These are phyloP conservation scores for Epichloe elymi DNA, from an alignment of 2,329 filamentous ascomycete species.

Conservation along the genomic window DNA sequence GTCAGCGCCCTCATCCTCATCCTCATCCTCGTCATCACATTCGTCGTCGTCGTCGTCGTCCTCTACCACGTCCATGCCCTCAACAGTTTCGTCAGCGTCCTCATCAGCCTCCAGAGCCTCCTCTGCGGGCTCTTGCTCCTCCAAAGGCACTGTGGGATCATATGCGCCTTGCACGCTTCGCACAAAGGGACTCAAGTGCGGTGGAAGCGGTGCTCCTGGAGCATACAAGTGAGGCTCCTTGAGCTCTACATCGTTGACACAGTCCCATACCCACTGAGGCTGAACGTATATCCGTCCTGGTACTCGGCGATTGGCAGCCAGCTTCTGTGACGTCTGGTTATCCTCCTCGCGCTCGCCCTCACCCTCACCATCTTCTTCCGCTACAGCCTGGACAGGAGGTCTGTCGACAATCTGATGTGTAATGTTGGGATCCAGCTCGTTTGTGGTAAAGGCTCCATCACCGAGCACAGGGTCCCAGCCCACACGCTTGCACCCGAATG, in stretches of 20 bases:
- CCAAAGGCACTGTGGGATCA: slow-evolving; percentile 75
- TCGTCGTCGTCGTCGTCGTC: slow-evolving; percentile 33
- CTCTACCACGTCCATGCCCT: slow-evolving; percentile 46
- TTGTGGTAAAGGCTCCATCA: slow-evolving; percentile 80
- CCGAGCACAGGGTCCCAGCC: slow-evolving; percentile 89
- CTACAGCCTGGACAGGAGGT: slow-evolving; percentile 54
- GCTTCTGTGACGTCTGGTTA: slow-evolving; percentile 47
- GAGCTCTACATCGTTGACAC: slow-evolving; percentile 80
- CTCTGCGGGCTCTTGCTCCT: slow-evolving; percentile 75
- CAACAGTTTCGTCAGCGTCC: slow-evolving; percentile 49
- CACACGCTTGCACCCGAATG: slow-evolving; percentile 91
- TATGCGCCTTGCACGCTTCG: slow-evolving; percentile 78
- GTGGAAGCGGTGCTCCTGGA: slow-evolving; percentile 78
- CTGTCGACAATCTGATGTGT: slow-evolving; percentile 95
- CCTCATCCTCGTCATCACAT: slow-evolving; percentile 28
- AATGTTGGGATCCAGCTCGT: slow-evolving; percentile 77
- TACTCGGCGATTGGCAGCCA: slow-evolving; percentile 55
- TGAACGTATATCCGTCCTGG: slow-evolving; percentile 90
- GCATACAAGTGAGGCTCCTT: slow-evolving; percentile 79
- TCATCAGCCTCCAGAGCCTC: slow-evolving; percentile 65
- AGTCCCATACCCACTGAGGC: slow-evolving; percentile 98
- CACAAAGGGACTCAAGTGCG: slow-evolving; percentile 92
- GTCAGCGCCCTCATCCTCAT: slow-evolving; percentile 30
- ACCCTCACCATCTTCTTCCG: slow-evolving; percentile 33
- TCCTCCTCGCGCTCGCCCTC: slow-evolving; percentile 33